A percentile compares a stretch with the other conserved stretches of the same genome.
These are phyloP conservation scores for Aspergillus sp. DNA, from an alignment of 2,329 filamentous ascomycete species.

Conservation along the genomic window DNA sequence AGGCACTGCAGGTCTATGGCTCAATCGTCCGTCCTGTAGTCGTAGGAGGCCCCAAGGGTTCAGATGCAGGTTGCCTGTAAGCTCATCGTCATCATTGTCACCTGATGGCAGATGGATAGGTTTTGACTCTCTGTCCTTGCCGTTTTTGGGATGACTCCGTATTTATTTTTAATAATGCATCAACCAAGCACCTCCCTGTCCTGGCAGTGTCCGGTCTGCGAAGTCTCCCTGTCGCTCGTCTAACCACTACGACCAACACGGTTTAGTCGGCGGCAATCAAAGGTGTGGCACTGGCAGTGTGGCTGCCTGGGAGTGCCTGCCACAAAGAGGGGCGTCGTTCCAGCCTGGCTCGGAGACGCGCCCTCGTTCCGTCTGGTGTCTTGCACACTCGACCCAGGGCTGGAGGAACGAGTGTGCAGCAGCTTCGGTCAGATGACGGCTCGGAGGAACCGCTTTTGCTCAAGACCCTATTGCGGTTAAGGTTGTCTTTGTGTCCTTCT, in stretches of 20 bases:
- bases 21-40: no score
- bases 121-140: conserved; percentile 14
- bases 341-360: conserved; percentile 33
- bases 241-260: conserved; percentile 2
- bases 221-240: conserved; percentile 19
- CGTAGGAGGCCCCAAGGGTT: conserved; percentile 1
- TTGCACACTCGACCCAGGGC: neutral
- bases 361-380: conserved; percentile 25
- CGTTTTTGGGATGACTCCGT: conserved; percentile 24
- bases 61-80: conserved; percentile 19
- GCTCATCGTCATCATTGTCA: conserved; percentile 15
- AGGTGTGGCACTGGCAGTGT: conserved; percentile 21
- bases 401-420: neutral
- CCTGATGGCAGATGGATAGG: neutral
- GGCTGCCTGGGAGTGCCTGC: conserved; percentile 22
- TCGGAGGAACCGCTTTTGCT: neutral
- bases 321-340: conserved; percentile 23
- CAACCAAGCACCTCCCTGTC: conserved; percentile 16
- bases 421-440: conserved; percentile 22
- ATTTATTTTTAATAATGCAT: conserved; percentile 15
- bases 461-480: neutral
- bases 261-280: conserved; percentile 16
- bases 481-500: neutral
- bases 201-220: conserved; percentile 19
- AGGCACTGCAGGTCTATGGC: conserved; percentile 5